Evolutionary conservation across 352 stramenopile species (phyloP), one percentile per base, ranked within the genome.

Genomic region (Globisporangium sylvaticum): DNA sequence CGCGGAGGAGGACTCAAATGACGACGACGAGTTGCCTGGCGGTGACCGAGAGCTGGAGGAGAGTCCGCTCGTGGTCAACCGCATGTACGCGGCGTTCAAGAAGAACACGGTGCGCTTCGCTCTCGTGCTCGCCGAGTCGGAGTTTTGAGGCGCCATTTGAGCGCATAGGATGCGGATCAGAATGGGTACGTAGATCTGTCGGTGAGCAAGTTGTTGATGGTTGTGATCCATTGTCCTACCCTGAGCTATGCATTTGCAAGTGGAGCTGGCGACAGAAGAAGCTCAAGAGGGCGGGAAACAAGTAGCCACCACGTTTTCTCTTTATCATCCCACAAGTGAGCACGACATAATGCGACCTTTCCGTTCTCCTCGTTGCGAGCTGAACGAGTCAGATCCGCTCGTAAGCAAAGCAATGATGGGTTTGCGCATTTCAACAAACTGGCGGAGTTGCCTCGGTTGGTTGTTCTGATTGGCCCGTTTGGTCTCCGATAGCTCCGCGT

Each of bases 101-200:
- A 89, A 85, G 64, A 79, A 87, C 44, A 93, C 83, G 20, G 84
- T 95, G 27, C 80, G 87, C 4, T 95, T 93, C 57, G 84, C 87
- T 12, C 62, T 91, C 29, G 77, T 81, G 22, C 57, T 95, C 48
- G 81, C 75, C 5, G 84, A 93, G 59, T 89, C 87, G 4, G 87
- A 95, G 60, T 95, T 94, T 46, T 94, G 73, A 29, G 10, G 15
- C 32, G 7, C 37, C 37, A 4, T 44, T 18, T 39, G 29, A 32
- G 29, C 0, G 29, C 4, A 32, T 32, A 32, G 29, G 29, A 32
- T 32, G 29, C 4, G 4, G 29, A 6, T 32, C 29, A 32, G 29
- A 32, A 32, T 32, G 29, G 29, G 29, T 32, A 32, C 29, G 29
- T 32, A 32, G 8, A 32, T 32, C 29, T 32, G n/a, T n/a, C n/a